Percentiles rank a stretch among this genome's conserved stretches.
Evolutionary conservation across 179 eudicot genomes (phyloP).

Genomic region (Amaranthus tricolor): DNA sequence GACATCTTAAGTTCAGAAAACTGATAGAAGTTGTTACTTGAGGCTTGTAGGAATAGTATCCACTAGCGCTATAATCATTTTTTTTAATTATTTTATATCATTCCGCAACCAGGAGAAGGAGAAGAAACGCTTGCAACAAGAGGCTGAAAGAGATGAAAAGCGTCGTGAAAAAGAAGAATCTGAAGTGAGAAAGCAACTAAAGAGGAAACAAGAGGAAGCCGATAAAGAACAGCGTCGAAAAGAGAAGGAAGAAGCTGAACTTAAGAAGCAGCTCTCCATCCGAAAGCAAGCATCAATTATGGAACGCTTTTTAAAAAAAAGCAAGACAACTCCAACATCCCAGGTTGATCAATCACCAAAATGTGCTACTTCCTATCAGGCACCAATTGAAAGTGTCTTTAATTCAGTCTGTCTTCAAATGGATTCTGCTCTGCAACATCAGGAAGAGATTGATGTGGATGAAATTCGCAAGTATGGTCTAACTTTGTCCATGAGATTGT

Average conservation of each 20-base stretch:
- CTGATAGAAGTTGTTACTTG: background rate
- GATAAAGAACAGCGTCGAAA: conserved; percentile 52
- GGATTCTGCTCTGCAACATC: conserved; percentile 62
- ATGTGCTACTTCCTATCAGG: conserved; percentile 26
- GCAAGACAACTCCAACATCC: conserved; percentile 42
- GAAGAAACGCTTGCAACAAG: conserved; percentile 69
- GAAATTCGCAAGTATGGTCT: conserved; percentile 59
- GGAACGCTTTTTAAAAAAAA: conserved; percentile 75
- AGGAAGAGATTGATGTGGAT: conserved; percentile 37
- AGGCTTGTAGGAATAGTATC: too few species aligned
- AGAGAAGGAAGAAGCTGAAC: conserved; percentile 89
- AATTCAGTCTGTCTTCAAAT: conserved; percentile 50
- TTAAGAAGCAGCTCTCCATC: conserved; percentile 58
- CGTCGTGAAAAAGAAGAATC: conserved; percentile 68
- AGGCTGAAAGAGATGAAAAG: conserved; percentile 77
- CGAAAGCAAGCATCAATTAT: conserved; percentile 90
- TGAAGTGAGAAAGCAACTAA: conserved; percentile 60
- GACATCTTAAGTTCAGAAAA: background rate
- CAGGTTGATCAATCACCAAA: conserved; percentile 36
- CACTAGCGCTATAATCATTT: background rate
- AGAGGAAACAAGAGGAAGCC: conserved; percentile 68
- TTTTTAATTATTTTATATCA: background rate
- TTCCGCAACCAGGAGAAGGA: conserved; percentile 68
- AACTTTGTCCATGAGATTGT: background rate
- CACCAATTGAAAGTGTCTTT: conserved; percentile 19